These are phyloP conservation scores for Fraxinus excelsior DNA, from an alignment of 257 asterid species.

Conservation along the genomic window DNA sequence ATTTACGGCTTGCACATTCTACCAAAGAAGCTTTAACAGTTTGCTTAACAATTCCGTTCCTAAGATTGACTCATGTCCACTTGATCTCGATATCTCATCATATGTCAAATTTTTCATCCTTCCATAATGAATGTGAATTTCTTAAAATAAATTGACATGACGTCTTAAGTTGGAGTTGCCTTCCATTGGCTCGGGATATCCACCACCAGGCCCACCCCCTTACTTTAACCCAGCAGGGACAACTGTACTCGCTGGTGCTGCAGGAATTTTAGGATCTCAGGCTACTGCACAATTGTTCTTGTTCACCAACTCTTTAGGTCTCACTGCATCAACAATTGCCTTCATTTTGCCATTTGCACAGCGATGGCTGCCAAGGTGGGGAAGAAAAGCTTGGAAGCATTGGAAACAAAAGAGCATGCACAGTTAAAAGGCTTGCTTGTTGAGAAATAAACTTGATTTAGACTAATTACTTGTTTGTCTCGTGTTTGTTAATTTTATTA, in stretches of 20 bases:
- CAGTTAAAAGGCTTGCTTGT: no score
- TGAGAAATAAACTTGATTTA: no score
- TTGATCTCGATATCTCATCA: neutral
- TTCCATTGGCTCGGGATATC: no score
- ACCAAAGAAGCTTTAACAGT: neutral
- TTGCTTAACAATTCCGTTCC: neutral
- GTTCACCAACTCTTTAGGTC: constrained; percentile 27
- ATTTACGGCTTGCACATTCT: neutral
- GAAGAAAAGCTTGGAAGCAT: constrained; percentile 10
- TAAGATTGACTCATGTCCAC: neutral
- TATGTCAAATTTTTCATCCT: neutral
- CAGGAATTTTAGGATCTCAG: constrained; percentile 14
- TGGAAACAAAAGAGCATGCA: neutral
- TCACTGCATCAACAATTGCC: constrained; percentile 23
- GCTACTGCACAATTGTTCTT: constrained; percentile 9
- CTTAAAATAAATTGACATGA: neutral
- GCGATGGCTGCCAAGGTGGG: constrained; percentile 31
- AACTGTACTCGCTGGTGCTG: constrained; percentile 1
- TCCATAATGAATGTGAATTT: neutral
- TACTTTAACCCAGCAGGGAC: neutral
- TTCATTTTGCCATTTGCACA: constrained; percentile 10
- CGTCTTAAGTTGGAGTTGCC: neutral
- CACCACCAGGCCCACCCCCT: no score
- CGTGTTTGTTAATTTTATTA: no score
- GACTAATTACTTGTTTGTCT: no score